Percentiles rank a stretch among this genome's conserved stretches.
Conservation (phyloP, 805 yeast species). For the Blastobotrys terrestris region DNA sequence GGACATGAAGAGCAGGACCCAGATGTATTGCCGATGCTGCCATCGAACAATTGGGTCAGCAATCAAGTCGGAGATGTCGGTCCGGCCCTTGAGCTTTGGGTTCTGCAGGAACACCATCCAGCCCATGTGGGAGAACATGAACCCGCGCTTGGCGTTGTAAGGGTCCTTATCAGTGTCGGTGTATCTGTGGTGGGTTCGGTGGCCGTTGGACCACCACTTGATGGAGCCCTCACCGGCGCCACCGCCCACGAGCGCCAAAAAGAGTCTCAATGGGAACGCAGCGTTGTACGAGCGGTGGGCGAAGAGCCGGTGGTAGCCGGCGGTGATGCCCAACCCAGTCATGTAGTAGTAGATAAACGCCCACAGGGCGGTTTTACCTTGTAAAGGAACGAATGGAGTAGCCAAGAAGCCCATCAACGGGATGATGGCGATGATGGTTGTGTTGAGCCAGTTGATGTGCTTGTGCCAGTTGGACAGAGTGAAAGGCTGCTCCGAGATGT, state of each 20-base stretch:
- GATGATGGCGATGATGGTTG: conserved; percentile 46
- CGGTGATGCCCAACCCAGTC: conserved; percentile 69
- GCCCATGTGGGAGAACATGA: conserved; percentile 79
- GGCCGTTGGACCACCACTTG: conserved; percentile 75
- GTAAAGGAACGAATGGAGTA: conserved; percentile 42
- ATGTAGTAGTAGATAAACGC: conserved; percentile 49
- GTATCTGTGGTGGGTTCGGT: conserved; percentile 84
- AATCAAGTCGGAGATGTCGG: conserved; percentile 61
- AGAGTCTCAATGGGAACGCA: conserved; percentile 38
- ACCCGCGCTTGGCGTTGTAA: conserved; percentile 73
- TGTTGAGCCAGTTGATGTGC: conserved; percentile 72
- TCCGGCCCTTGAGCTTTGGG: conserved; percentile 56
- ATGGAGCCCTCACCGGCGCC: conserved; percentile 74
- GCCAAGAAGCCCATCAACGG: conserved; percentile 46
- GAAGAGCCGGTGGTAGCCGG: conserved; percentile 77
- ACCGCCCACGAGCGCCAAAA: conserved; percentile 56
- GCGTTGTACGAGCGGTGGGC: conserved; percentile 55
- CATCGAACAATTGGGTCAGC: conserved; percentile 49
- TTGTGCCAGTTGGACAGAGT: conserved; percentile 65
- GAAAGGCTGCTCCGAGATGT: conserved; percentile 69
- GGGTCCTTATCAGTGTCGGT: conserved; percentile 90
- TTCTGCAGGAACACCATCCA: conserved; percentile 73
- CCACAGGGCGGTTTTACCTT: conserved; percentile 46
- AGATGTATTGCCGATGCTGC: conserved; percentile 69
- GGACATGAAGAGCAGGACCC: conserved; percentile 43